Base-by-base conservation (phyloP, 805 yeast species). In the Saccharomyces eubayanus region DNA sequence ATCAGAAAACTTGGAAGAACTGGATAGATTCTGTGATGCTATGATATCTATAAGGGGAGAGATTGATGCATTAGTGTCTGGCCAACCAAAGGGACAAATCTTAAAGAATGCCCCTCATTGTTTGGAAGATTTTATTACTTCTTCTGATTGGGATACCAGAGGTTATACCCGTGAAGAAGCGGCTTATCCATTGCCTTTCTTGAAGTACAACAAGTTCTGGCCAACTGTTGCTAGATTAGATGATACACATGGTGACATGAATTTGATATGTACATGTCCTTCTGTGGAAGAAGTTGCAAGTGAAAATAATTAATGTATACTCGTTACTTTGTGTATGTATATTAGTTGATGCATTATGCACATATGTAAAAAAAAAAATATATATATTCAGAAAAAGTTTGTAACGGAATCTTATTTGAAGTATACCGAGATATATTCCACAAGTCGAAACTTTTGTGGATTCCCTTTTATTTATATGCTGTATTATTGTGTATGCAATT, bases 41-140 rank as follows among this genome's bases (percentile, higher is more conserved):
- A 78, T 94, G 77, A 82, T 94, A 56, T 71, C 89, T 3, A 94
- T 94, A 57, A 83, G 91, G 66, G 69, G 73, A 53, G 99, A 94
- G 73, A 91, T 94, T 61, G 83, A 80, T 50, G 85, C 82, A 9
- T 82, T 83, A 53, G 83, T 85, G 55, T 75, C 75, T 1, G 89
- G 88, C 31, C 82, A 81, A 51, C 76, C 85, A 36, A 77, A 80
- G 51, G 92, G 94, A 45, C 67, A 71, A 28, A 84, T 88, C 2
- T 78, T 94, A 67, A 88, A 87, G 69, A 89, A 90, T 66, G 87
- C 99, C 1, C 99, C 99, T 28, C 99, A 94, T 68, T 82, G 96
- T 2, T 78, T 89, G 56, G 80, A 81, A 55, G 99, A 94, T 67
- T 72, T 94, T 36, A 73, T 90, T 14, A 68, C 77, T 28, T 79